Evolutionary conservation across 108 stramenopile genomes (phyloP).

Genomic region (Pseudonitzschia multiseries): DNA sequence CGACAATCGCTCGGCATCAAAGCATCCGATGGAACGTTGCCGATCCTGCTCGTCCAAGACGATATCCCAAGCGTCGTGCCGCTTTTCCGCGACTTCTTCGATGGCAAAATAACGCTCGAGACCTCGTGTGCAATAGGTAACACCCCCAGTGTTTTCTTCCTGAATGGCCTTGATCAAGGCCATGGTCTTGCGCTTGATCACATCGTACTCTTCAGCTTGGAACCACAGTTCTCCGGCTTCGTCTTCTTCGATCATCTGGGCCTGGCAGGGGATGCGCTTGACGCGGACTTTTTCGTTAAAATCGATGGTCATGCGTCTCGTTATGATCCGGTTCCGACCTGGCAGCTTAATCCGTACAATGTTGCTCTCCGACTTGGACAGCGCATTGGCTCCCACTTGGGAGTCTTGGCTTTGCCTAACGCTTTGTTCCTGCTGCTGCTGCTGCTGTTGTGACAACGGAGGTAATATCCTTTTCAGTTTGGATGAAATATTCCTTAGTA

Average conservation of each 20-base stretch:
- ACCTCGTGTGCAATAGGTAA: conserved; percentile 32
- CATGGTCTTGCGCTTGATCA: conserved; percentile 26
- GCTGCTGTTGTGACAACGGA: not conserved
- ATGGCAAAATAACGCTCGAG: conserved; percentile 23
- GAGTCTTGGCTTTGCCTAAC: not conserved
- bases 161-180: conserved; percentile 13
- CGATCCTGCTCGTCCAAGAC: conserved; percentile 29
- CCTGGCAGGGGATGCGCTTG: not conserved
- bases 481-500: not conserved
- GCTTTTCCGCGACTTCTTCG: conserved; percentile 9
- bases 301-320: not conserved
- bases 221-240: conserved; percentile 27
- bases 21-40: conserved; percentile 13
- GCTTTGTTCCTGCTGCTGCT: not conserved
- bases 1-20: conserved; percentile 24
- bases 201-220: conserved; percentile 25
- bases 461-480: not conserved
- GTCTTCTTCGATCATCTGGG: not conserved
- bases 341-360: not conserved
- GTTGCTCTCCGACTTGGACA: not conserved
- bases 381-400: too few species aligned
- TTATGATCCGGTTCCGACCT: not conserved
- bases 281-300: conserved; percentile 18
- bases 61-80: conserved; percentile 27
- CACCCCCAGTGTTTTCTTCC: conserved; percentile 1